Evolutionary conservation across 1,284 basidiomycete species (phyloP).

Genomic region (Coniferiporia weirii): DNA sequence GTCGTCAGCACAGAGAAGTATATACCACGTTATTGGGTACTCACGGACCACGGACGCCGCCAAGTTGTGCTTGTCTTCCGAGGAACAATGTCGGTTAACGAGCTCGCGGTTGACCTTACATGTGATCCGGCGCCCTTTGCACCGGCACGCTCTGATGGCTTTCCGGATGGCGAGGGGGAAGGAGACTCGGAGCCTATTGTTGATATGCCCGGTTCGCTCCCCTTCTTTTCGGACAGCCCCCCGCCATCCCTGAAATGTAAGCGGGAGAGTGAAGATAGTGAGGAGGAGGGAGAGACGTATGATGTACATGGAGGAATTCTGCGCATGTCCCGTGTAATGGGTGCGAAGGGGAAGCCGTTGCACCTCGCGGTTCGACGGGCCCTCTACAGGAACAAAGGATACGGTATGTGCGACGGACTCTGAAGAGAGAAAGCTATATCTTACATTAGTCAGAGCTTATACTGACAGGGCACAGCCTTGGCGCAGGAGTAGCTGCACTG

Average conservation of each 20-base stretch:
- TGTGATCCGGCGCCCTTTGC: conserved; percentile 67
- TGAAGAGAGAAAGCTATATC: not conserved
- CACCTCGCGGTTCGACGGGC: conserved; percentile 71
- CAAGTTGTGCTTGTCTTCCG: conserved; percentile 62
- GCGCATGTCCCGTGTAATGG: conserved; percentile 75
- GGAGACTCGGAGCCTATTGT: conserved; percentile 24
- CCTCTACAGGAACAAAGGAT: conserved; percentile 59
- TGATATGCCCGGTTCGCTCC: conserved; percentile 25
- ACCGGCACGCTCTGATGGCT: conserved; percentile 38
- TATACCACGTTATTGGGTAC: conserved; percentile 78
- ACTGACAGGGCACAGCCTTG: conserved; percentile 82
- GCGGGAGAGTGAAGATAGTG: conserved; percentile 13
- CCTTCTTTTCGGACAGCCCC: conserved; percentile 22
- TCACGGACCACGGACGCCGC: conserved; percentile 65
- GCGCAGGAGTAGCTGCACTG: conserved; percentile 77
- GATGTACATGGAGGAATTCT: conserved; percentile 77
- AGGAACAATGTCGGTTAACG: conserved; percentile 77
- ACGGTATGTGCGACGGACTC: conserved; percentile 41
- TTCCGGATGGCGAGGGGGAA: conserved; percentile 24
- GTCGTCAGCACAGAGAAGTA: conserved; percentile 61
- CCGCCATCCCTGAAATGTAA: not conserved
- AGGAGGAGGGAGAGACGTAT: conserved; percentile 33
- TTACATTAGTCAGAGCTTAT: conserved; percentile 48
- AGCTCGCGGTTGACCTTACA: conserved; percentile 77
- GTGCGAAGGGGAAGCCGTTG: conserved; percentile 68